Conservation (phyloP, 495 filamentous ascomycete genomes). For the Talaromyces wortmannii region DNA sequence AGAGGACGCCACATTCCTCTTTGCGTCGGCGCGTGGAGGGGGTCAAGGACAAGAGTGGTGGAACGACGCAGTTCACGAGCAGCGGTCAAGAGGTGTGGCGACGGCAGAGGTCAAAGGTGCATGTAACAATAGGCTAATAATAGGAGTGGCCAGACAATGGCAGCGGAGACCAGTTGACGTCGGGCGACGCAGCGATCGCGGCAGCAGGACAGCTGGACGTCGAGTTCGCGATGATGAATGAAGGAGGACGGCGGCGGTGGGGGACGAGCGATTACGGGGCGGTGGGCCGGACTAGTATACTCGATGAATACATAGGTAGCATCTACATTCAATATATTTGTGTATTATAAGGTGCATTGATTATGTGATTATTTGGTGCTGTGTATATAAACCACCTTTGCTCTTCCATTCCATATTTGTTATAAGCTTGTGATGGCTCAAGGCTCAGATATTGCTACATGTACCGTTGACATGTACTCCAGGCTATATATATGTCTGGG, state of each 20-base stretch:
- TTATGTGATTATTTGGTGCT: too few relatives aligned
- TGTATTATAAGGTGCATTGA: too few relatives aligned
- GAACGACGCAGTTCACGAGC: neutral
- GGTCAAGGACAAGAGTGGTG: neutral
- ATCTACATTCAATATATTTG: too few relatives aligned
- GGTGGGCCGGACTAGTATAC: too few relatives aligned
- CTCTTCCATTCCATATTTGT: too few relatives aligned
- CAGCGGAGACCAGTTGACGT: slow-evolving; percentile 1
- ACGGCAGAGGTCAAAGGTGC: too few relatives aligned
- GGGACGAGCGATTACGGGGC: neutral
- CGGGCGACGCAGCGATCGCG: slow-evolving; percentile 1
- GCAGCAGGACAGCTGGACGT: slow-evolving; percentile 4
- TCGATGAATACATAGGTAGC: too few relatives aligned
- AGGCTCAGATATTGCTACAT: too few relatives aligned
- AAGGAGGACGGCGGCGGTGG: slow-evolving; percentile 4
- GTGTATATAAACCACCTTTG: too few relatives aligned
- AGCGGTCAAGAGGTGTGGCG: neutral
- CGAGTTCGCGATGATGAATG: slow-evolving; percentile 2
- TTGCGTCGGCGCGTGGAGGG: neutral
- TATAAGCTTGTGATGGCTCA: too few relatives aligned
- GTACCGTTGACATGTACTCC: too few relatives aligned
- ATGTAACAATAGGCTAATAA: neutral
- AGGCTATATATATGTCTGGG: too few relatives aligned
- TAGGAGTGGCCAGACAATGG: neutral
- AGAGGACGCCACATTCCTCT: slow-evolving; percentile 40